Percentiles rank a stretch among this genome's conserved stretches.
phyloP scores from a whole-genome alignment of 2,329 filamentous ascomycete genomes.

The Cladosporium velox region DNA sequence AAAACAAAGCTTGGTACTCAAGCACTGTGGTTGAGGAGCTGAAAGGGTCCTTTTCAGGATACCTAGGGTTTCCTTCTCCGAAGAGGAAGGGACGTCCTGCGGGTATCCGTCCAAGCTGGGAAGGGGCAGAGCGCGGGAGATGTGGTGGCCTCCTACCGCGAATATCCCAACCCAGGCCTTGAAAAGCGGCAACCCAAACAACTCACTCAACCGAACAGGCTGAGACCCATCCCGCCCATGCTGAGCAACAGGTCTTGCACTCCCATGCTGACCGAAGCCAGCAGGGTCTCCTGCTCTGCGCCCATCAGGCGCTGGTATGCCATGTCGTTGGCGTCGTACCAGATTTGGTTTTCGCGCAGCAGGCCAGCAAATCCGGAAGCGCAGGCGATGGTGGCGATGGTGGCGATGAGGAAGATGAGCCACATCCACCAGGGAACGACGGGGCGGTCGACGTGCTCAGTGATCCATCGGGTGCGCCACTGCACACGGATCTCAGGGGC shows the following conservation, averaged over 20 bases:
- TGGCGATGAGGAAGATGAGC: constrained; percentile 1
- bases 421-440: constrained; percentile 14
- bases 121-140: background rate
- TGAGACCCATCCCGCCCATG: background rate
- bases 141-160: background rate
- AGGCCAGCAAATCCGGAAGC: constrained; percentile 5
- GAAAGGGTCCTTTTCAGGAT: background rate
- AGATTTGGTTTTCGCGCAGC: constrained; percentile 12
- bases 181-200: constrained; percentile 8
- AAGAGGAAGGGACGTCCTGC: background rate
- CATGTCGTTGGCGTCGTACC: constrained; percentile 14
- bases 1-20: background rate
- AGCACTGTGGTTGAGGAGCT: background rate
- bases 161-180: background rate
- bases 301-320: constrained; percentile 11
- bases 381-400: background rate
- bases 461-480: background rate
- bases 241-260: background rate
- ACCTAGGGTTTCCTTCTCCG: background rate
- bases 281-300: background rate
- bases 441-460: background rate
- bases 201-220: constrained; percentile 7
- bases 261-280: background rate
- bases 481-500: background rate
- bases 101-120: background rate